Base-by-base conservation (phyloP, 192 early-diverging fungal species). In the Podila minutissima region DNA sequence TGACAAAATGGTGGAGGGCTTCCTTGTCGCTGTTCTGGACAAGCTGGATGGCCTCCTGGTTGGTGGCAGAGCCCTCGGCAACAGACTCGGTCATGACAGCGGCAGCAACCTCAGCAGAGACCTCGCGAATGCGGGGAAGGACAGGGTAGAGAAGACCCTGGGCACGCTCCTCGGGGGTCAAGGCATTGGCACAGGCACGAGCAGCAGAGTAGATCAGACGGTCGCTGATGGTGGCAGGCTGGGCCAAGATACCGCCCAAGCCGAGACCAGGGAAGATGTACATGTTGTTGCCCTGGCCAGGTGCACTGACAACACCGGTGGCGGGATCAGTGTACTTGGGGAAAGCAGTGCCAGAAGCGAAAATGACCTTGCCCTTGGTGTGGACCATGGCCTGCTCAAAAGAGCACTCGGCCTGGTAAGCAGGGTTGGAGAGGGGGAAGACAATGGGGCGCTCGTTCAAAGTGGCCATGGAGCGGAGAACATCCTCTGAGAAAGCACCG, bases 191-290 rank as follows among this genome's bases (percentile, higher is more conserved):
- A 28, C 98, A 91, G 22, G 94, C 88, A 57, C 89, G 90, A 32
- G 97, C 91, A 37, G 94, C 89, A 37, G 89, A 86, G 74, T 93
- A 95, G 59, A 99, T 91, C 91, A 97, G 89, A 69, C 82, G 82
- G 77, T 96, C 93, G 37, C 94, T 92, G 69, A 98, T 93, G 32
- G 62, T 64, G 22, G 62, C 74, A 26, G 95, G 86, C 71, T 90
- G 88, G 51, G 94, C 90, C 32, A 98, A 82, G 69, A 91, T 89
- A 57, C 93, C 86, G 59, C 97, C 97, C 33, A 97, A 87, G 41
- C 97, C 97, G 38, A 99, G 90, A 61, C 95, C 95, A 57, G 97
- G 97, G 91, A 97, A 98, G 67, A 97, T 95, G 83, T 97, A 98
- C 92, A 94, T 95, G 88, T 97, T 97, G 88, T 97, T 96, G 71